Percentiles rank a stretch among this genome's conserved stretches.
phyloP scores from a whole-genome alignment of 441 rosid genomes.

The Gossypium davidsonii region DNA sequence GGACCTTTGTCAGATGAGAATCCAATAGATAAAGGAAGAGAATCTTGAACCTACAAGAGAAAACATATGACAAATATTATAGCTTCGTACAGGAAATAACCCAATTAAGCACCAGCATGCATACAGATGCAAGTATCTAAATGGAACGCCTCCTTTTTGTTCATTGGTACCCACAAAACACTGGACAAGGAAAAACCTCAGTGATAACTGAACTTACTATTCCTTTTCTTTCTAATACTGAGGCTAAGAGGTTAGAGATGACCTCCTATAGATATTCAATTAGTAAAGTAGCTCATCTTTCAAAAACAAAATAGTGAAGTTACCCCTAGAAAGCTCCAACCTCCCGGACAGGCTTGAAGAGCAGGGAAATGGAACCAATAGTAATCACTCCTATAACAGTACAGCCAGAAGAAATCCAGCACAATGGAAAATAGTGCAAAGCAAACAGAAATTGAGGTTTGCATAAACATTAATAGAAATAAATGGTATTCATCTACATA shows the following conservation, averaged over 20 bases:
- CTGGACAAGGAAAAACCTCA: background rate
- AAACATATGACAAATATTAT: background rate
- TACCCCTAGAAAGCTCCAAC: background rate
- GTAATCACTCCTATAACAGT: background rate
- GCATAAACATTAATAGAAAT: background rate
- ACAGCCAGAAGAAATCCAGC: background rate
- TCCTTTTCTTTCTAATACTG: background rate
- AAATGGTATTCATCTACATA: background rate
- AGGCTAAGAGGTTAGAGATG: background rate
- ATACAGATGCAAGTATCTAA: background rate
- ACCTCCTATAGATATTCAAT: background rate
- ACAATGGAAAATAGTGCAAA: background rate
- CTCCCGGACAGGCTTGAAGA: background rate
- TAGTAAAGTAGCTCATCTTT: background rate
- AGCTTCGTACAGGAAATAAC: background rate
- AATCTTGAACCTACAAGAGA: slow-evolving; percentile 60
- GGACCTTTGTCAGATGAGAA: slow-evolving; percentile 50
- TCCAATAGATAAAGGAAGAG: slow-evolving; percentile 56
- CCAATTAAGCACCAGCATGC: background rate
- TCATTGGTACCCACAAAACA: background rate
- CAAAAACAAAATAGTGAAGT: background rate
- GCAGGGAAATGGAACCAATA: background rate
- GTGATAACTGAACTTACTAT: background rate
- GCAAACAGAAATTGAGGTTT: background rate
- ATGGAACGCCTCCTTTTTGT: background rate